A percentile compares a stretch with the other conserved stretches of the same genome.
phyloP scores from a whole-genome alignment of 345 rosid species.

The Camelina hispida region DNA sequence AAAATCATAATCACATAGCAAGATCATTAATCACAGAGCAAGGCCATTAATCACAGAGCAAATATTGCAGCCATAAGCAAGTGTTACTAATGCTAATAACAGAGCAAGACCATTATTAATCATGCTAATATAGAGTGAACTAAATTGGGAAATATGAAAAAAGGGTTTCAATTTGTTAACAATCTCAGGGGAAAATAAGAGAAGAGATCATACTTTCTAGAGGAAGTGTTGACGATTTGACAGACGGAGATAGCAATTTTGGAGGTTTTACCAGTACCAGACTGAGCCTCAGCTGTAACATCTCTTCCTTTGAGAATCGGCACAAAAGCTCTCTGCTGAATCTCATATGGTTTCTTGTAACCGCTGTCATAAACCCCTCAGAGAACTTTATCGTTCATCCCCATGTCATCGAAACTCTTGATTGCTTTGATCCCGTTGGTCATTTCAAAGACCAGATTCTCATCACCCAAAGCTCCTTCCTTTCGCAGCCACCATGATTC shows the following conservation, averaged over 20 bases:
- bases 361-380: slow-evolving; percentile 91
- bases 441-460: slow-evolving; percentile 78
- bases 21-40: neutral
- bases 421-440: slow-evolving; percentile 87
- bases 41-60: no score
- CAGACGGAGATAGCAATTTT: slow-evolving; percentile 94
- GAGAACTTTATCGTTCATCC: slow-evolving; percentile 69
- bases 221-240: slow-evolving; percentile 73
- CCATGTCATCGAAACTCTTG: slow-evolving; percentile 79
- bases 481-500: neutral
- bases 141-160: slow-evolving; percentile 2
- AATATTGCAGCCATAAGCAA: neutral
- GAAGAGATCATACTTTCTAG: slow-evolving; percentile 58
- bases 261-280: slow-evolving; percentile 97
- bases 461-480: slow-evolving; percentile 49
- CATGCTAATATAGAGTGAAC: neutral
- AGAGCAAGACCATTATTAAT: neutral
- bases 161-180: slow-evolving; percentile 32
- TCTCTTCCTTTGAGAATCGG: slow-evolving; percentile 89
- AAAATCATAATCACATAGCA: neutral
- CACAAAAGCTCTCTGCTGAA: slow-evolving; percentile 92
- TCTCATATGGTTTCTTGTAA: slow-evolving; percentile 92
- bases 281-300: slow-evolving; percentile 97
- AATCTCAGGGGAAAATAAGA: neutral
- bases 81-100: slow-evolving; percentile 2